phyloP scores from a whole-genome alignment of 331 rosid genomes.

The Acacia concinna region DNA sequence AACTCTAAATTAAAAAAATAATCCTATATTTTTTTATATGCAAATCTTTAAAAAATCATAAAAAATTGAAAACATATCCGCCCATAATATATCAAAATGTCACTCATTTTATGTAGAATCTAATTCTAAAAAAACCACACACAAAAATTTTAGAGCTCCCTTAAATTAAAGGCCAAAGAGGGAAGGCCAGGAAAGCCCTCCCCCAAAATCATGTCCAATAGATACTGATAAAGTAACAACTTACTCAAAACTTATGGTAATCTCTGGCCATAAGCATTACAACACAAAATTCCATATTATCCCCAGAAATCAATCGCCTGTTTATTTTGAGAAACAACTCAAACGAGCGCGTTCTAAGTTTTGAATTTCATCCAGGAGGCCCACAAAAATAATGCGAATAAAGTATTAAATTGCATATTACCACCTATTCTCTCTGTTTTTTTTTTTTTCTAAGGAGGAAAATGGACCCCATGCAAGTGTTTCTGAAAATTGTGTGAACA shows the following conservation, averaged over 20 bases:
- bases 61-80: too few species aligned
- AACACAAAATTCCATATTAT: background rate
- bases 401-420: background rate
- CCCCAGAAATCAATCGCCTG: background rate
- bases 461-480: slow-evolving; percentile 26
- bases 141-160: too few species aligned
- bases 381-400: background rate
- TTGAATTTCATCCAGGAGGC: background rate
- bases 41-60: too few species aligned
- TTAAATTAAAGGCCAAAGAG: too few species aligned
- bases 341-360: background rate
- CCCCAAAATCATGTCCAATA: too few species aligned
- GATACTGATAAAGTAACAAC: too few species aligned
- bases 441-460: background rate
- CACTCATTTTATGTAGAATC: too few species aligned
- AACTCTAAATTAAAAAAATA: too few species aligned
- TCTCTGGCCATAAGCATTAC: background rate
- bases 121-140: too few species aligned
- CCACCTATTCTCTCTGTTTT: background rate
- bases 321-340: background rate
- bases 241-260: background rate
- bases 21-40: too few species aligned
- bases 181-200: too few species aligned
- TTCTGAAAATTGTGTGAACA: slow-evolving; percentile 29
- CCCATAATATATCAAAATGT: too few species aligned